A percentile compares a stretch with the other conserved stretches of the same genome.
These are phyloP conservation scores for Pleurotus salmoneostramineus DNA, from an alignment of 768 basidiomycete species.

Conservation along the genomic window DNA sequence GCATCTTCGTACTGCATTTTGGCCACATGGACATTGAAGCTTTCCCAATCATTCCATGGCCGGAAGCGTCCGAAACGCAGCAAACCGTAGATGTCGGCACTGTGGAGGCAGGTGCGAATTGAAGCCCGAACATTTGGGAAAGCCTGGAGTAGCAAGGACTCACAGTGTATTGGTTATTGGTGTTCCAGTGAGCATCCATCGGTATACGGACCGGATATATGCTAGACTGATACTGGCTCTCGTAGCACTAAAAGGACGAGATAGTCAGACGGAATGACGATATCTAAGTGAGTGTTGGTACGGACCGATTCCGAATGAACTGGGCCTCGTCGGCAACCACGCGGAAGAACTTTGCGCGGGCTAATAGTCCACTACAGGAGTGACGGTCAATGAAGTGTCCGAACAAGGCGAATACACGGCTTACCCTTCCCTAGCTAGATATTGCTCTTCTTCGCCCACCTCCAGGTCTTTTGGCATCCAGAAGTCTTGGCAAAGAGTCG, in stretches of 20 bases:
- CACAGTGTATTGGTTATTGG: constrained; percentile 72
- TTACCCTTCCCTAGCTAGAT: constrained; percentile 45
- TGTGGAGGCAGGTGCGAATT: constrained; percentile 16
- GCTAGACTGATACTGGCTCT: constrained; percentile 56
- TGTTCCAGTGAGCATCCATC: constrained; percentile 81
- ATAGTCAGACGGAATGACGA: neutral
- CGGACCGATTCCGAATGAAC: constrained; percentile 63
- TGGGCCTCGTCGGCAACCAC: constrained; percentile 80
- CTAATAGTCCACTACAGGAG: constrained; percentile 49
- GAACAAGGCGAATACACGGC: neutral
- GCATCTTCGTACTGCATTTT: constrained; percentile 55
- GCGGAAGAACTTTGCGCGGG: constrained; percentile 61
- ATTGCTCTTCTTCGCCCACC: constrained; percentile 41
- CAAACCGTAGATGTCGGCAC: constrained; percentile 68
- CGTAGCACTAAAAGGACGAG: constrained; percentile 35
- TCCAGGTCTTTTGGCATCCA: constrained; percentile 44
- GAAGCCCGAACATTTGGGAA: neutral
- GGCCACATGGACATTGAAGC: constrained; percentile 57
- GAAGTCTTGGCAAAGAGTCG: constrained; percentile 64
- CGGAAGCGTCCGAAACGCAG: constrained; percentile 65
- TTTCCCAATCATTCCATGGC: constrained; percentile 71
- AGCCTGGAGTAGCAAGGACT: constrained; percentile 8
- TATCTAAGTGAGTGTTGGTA: neutral
- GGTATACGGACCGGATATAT: constrained; percentile 56
- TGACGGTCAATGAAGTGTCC: neutral